These are phyloP conservation scores for Lyophyllum semitale DNA, from an alignment of 768 basidiomycete species.

Conservation along the genomic window DNA sequence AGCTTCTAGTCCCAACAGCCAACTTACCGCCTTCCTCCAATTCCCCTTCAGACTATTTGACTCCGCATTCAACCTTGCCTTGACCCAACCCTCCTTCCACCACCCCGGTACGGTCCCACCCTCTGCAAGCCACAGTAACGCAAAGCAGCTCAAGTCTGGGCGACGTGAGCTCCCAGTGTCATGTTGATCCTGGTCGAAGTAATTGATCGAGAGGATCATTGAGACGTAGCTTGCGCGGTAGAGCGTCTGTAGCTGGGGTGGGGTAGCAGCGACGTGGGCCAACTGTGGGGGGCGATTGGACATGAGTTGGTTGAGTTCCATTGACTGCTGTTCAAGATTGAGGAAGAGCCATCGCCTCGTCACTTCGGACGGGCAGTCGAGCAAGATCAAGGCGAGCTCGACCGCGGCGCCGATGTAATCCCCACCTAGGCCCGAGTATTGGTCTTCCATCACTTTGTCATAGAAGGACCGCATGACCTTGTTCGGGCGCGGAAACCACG, in stretches of 20 bases:
- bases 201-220: background rate
- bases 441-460: background rate
- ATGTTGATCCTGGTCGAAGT: background rate
- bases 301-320: background rate
- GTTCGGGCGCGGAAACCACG: background rate
- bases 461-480: background rate
- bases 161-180: background rate
- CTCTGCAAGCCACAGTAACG: background rate
- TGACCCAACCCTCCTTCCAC: background rate
- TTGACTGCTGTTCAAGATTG: background rate
- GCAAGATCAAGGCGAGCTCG: background rate
- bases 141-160: background rate
- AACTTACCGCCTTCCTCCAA: background rate
- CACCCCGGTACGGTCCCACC: background rate
- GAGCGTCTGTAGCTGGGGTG: background rate
- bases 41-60: background rate
- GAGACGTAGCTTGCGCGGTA: background rate
- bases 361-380: background rate
- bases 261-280: background rate
- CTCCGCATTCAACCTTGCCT: background rate
- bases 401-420: background rate
- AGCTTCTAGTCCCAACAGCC: background rate
- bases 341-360: background rate
- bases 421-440: background rate
- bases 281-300: background rate